A percentile compares a stretch with the other conserved stretches of the same genome.
Evolutionary conservation across 192 early-diverging fungal genomes (phyloP).

Genomic region (Mortierella alpina): DNA sequence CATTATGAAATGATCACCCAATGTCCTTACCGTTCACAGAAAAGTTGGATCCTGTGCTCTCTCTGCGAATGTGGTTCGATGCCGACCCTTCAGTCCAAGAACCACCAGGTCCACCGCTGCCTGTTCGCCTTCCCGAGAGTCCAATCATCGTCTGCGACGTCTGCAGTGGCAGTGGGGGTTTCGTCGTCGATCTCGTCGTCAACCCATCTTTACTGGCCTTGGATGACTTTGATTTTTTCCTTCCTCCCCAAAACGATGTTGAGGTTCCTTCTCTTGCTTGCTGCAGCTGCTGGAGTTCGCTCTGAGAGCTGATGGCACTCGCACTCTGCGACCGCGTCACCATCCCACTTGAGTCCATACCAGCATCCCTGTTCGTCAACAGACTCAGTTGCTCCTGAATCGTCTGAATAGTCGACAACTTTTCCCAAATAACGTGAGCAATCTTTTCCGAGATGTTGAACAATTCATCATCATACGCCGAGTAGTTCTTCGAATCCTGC

Average conservation of each 20-base stretch:
- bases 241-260: conserved; percentile 36
- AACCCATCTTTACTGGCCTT: conserved; percentile 28
- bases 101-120: conserved; percentile 8
- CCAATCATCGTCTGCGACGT: conserved; percentile 38
- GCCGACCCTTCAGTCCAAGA: conserved; percentile 38
- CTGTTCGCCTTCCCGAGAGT: conserved; percentile 43
- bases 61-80: conserved; percentile 56
- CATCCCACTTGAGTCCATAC: neutral
- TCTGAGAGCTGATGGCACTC: conserved; percentile 46
- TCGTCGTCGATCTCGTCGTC: conserved; percentile 7
- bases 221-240: conserved; percentile 22
- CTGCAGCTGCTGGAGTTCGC: conserved; percentile 7
- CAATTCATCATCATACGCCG: conserved; percentile 49
- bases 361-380: conserved; percentile 19
- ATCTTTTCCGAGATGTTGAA: conserved; percentile 54
- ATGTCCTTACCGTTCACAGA: conserved; percentile 42
- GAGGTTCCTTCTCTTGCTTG: neutral
- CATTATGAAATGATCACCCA: neutral
- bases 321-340: conserved; percentile 42
- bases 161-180: conserved; percentile 37
- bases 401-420: conserved; percentile 42
- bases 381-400: conserved; percentile 38
- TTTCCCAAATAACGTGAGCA: conserved; percentile 52
- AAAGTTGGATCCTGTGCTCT: conserved; percentile 60
- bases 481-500: conserved; percentile 18